Evolutionary conservation across 306 rosid species (phyloP).

Genomic region (Trichosanthes cucumerina): DNA sequence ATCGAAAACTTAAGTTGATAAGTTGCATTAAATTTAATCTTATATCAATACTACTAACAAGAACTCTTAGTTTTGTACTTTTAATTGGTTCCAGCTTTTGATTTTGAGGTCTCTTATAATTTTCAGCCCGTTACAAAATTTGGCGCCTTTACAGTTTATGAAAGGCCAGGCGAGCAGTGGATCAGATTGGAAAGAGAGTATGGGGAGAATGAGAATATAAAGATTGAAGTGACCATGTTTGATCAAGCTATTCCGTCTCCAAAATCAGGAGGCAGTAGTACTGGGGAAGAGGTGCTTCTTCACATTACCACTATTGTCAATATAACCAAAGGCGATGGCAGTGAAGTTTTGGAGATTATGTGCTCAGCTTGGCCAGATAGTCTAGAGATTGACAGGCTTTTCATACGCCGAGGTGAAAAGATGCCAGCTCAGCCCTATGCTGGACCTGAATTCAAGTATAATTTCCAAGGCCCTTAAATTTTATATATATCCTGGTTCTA

Average conservation of each 20-base stretch:
- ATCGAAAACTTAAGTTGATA: not conserved
- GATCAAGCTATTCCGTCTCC: constrained; percentile 47
- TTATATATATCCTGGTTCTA: not conserved
- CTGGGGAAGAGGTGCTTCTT: constrained; percentile 41
- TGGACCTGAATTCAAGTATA: constrained; percentile 78
- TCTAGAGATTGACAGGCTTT: constrained; percentile 45
- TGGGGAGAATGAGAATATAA: constrained; percentile 45
- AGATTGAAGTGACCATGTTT: constrained; percentile 72
- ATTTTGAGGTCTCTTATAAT: constrained; percentile 3
- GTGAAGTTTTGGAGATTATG: constrained; percentile 41
- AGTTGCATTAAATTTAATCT: too few species aligned
- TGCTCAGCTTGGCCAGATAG: constrained; percentile 87
- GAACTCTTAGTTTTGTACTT: not conserved
- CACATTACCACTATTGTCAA: constrained; percentile 54
- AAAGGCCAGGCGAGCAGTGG: constrained; percentile 71
- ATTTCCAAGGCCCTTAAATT: not conserved
- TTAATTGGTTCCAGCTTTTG: not conserved
- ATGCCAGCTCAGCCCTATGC: constrained; percentile 41
- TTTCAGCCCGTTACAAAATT: constrained; percentile 47
- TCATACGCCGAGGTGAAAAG: constrained; percentile 19
- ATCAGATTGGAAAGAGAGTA: constrained; percentile 46
- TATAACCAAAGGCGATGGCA: constrained; percentile 47
- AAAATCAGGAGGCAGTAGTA: constrained; percentile 18
- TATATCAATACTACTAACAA: not conserved
- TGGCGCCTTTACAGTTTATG: constrained; percentile 46